A percentile compares a stretch with the other conserved stretches of the same genome.
These are phyloP conservation scores for Hypoxylon sp. DNA, from an alignment of 2,329 filamentous ascomycete genomes.

Conservation along the genomic window DNA sequence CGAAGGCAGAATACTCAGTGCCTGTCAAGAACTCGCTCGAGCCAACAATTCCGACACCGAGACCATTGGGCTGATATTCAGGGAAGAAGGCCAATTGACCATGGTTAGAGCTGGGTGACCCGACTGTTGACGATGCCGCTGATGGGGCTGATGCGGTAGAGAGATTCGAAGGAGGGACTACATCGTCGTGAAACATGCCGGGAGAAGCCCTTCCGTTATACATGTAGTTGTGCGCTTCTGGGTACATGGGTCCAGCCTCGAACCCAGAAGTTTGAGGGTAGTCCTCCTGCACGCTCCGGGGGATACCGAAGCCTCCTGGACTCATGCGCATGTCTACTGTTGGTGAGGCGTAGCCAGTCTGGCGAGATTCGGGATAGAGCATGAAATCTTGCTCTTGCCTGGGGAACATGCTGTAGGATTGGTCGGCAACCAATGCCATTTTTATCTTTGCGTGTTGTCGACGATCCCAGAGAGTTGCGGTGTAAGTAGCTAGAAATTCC, in stretches of 20 bases:
- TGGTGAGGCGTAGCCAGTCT: conserved; percentile 51
- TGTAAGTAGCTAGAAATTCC: conserved; percentile 30
- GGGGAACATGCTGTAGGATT: conserved; percentile 54
- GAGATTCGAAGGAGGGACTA: conserved; percentile 69
- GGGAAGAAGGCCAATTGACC: conserved; percentile 70
- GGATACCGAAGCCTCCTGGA: conserved; percentile 62
- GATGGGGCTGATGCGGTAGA: conserved; percentile 75
- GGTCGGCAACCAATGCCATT: conserved; percentile 52
- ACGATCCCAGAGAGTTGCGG: conserved; percentile 21
- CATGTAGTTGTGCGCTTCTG: conserved; percentile 62
- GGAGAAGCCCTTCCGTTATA: conserved; percentile 65
- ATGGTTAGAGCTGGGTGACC: conserved; percentile 75
- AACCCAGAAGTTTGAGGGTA: conserved; percentile 62
- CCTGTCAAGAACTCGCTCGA: conserved; percentile 67
- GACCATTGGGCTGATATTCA: conserved; percentile 69
- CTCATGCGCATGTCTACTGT: conserved; percentile 65
- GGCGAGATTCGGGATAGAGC: conserved; percentile 53
- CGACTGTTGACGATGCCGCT: conserved; percentile 75
- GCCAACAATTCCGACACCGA: conserved; percentile 74
- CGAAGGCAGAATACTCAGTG: conserved; percentile 67
- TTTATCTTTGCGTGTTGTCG: conserved; percentile 24
- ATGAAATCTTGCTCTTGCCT: conserved; percentile 54
- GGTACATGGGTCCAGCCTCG: conserved; percentile 63
- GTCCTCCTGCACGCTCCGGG: conserved; percentile 57
- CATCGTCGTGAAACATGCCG: conserved; percentile 65